phyloP scores from a whole-genome alignment of 163 green algal species.

The Scenedesmus sp. region DNA sequence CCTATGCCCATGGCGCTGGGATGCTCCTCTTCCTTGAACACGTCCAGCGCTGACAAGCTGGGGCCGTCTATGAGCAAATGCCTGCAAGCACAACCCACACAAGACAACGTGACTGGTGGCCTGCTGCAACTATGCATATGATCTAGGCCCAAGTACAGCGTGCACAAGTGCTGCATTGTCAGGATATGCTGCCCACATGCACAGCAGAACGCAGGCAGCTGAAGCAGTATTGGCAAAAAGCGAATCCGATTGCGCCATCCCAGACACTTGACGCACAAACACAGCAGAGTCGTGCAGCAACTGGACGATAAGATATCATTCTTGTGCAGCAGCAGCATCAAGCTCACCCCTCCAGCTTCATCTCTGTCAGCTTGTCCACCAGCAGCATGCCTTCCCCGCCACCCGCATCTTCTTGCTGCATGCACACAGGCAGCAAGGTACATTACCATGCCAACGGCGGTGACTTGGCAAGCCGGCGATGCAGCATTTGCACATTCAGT shows the following conservation, averaged over 20 bases:
- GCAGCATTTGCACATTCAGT: not conserved
- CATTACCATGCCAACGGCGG: not conserved
- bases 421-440: not conserved
- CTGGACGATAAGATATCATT: not conserved
- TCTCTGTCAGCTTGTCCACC: conserved; percentile 48
- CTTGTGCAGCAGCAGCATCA: not conserved
- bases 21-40: conserved; percentile 88
- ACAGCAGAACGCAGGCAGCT: no score
- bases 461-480: not conserved
- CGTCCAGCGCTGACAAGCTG: conserved; percentile 79
- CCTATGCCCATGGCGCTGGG: conserved; percentile 92
- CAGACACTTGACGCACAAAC: no score
- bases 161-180: no score
- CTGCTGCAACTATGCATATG: not conserved
- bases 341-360: conserved; percentile 52
- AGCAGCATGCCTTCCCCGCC: conserved; percentile 8
- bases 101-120: not conserved
- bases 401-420: not conserved
- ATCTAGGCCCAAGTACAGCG: no score
- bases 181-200: no score
- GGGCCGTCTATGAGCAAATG: conserved; percentile 34
- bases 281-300: no score
- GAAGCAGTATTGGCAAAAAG: no score
- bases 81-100: not conserved
- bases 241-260: no score